Evolutionary conservation across 176 grass and related monocot species (phyloP).

Genomic region (Bolboschoenus planiculmis): DNA sequence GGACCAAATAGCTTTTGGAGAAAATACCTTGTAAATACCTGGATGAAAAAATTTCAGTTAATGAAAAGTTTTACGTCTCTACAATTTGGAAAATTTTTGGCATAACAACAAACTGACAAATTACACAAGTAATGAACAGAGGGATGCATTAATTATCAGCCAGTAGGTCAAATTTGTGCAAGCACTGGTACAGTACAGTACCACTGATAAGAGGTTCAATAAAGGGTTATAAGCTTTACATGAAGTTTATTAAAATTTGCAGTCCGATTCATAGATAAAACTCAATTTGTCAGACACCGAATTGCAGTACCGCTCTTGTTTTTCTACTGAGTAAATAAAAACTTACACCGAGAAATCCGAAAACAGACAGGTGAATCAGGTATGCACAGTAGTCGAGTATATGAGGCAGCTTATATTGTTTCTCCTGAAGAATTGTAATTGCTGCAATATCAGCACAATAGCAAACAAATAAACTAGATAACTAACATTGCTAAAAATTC

Average conservation of each 20-base stretch:
- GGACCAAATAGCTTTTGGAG: conserved; percentile 88
- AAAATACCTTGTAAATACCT: conserved; percentile 90
- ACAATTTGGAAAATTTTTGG: neutral
- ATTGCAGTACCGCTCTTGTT: neutral
- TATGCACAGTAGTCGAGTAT: conserved; percentile 67
- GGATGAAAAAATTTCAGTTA: conserved; percentile 18
- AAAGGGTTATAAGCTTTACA: neutral
- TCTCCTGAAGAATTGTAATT: conserved; percentile 33
- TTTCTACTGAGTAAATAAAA: neutral
- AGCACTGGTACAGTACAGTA: neutral
- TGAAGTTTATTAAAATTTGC: neutral
- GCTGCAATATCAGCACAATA: neutral
- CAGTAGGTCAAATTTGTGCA: neutral
- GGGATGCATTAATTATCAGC: neutral
- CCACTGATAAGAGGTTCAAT: neutral
- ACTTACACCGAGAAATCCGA: conserved; percentile 87
- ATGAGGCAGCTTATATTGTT: conserved; percentile 42
- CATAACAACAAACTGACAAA: neutral
- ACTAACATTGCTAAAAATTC: neutral
- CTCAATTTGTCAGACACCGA: neutral
- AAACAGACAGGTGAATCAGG: conserved; percentile 64
- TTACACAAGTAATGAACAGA: neutral
- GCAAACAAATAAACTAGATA: neutral
- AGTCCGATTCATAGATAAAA: neutral
- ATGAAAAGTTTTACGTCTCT: neutral